Percentiles rank a stretch among this genome's conserved stretches.
Conservation (phyloP, 495 filamentous ascomycete species). For the Penicillium fimorum region DNA sequence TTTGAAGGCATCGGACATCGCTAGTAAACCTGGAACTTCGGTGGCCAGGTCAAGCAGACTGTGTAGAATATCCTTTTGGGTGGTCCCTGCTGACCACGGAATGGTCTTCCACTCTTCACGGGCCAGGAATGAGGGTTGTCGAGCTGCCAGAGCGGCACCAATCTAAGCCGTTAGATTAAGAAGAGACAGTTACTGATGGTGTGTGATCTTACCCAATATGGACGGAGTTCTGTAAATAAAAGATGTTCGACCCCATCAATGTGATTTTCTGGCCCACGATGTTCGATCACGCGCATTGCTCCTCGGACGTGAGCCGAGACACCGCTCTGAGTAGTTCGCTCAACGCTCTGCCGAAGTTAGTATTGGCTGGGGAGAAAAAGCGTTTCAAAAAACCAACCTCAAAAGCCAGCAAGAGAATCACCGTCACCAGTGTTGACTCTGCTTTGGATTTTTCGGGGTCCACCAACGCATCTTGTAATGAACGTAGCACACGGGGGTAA, state of each 20-base stretch:
- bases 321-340: slow-evolving; percentile 38
- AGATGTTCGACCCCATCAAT: slow-evolving; percentile 47
- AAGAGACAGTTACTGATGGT: neutral
- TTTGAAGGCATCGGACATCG: slow-evolving; percentile 35
- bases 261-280: slow-evolving; percentile 47
- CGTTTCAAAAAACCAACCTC: slow-evolving; percentile 25
- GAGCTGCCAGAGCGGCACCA: slow-evolving; percentile 33
- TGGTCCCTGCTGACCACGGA: slow-evolving; percentile 43
- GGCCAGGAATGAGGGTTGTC: slow-evolving; percentile 38
- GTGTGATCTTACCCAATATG: slow-evolving; percentile 42
- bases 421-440: slow-evolving; percentile 45
- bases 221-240: slow-evolving; percentile 43
- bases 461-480: slow-evolving; percentile 40
- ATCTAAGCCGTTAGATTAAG: slow-evolving; percentile 26
- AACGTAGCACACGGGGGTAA: slow-evolving; percentile 42
- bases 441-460: slow-evolving; percentile 43
- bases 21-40: slow-evolving; percentile 37
- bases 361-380: neutral
- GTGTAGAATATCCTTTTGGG: slow-evolving; percentile 43
- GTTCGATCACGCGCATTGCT: slow-evolving; percentile 44
- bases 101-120: slow-evolving; percentile 45
- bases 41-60: slow-evolving; percentile 41
- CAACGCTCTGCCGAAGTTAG: slow-evolving; percentile 38
- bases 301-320: slow-evolving; percentile 43
- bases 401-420: slow-evolving; percentile 45